Percentiles rank a stretch among this genome's conserved stretches.
Evolutionary conservation across 495 filamentous ascomycete genomes (phyloP).

Genomic region (Ascodesmis nigricans): DNA sequence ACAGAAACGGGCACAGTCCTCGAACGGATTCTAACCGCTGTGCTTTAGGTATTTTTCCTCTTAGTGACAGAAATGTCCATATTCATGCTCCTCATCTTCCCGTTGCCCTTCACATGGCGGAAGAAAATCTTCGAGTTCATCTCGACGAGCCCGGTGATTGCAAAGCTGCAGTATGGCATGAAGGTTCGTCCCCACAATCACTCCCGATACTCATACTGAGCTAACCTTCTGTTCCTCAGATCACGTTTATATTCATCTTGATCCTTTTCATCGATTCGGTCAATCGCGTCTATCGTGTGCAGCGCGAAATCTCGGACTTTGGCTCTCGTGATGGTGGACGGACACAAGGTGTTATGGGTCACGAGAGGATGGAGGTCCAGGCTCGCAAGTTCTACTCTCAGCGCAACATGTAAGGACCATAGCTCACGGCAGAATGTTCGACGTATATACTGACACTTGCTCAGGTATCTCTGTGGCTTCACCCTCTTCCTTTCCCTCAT

Average conservation of each 20-base stretch:
- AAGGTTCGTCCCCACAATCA: slow-evolving; percentile 30
- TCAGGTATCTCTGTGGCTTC: slow-evolving; percentile 82
- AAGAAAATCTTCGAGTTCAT: slow-evolving; percentile 75
- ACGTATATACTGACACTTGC: not conserved
- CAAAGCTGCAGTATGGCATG: slow-evolving; percentile 62
- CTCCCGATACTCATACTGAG: slow-evolving; percentile 21
- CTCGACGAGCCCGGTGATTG: slow-evolving; percentile 62
- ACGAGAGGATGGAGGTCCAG: slow-evolving; percentile 92
- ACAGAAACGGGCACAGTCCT: slow-evolving; percentile 5
- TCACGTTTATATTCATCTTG: slow-evolving; percentile 93
- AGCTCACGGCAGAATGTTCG: too few relatives aligned
- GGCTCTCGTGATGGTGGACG: slow-evolving; percentile 22
- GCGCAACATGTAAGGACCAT: slow-evolving; percentile 57
- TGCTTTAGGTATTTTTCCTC: slow-evolving; percentile 68
- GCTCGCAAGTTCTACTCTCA: slow-evolving; percentile 99
- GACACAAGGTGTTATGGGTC: slow-evolving; percentile 48
- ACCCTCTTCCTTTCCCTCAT: slow-evolving; percentile 96
- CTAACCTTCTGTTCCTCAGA: slow-evolving; percentile 39
- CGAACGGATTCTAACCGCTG: slow-evolving; percentile 8
- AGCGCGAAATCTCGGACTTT: slow-evolving; percentile 54
- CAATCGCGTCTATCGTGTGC: slow-evolving; percentile 93
- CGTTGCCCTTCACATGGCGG: slow-evolving; percentile 67
- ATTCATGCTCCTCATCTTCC: slow-evolving; percentile 79
- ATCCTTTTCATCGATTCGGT: slow-evolving; percentile 97
- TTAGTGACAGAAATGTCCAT: slow-evolving; percentile 82